These are phyloP conservation scores for Lasiosphaeriaceae sp. DNA, from an alignment of 495 filamentous ascomycete genomes.

Conservation along the genomic window DNA sequence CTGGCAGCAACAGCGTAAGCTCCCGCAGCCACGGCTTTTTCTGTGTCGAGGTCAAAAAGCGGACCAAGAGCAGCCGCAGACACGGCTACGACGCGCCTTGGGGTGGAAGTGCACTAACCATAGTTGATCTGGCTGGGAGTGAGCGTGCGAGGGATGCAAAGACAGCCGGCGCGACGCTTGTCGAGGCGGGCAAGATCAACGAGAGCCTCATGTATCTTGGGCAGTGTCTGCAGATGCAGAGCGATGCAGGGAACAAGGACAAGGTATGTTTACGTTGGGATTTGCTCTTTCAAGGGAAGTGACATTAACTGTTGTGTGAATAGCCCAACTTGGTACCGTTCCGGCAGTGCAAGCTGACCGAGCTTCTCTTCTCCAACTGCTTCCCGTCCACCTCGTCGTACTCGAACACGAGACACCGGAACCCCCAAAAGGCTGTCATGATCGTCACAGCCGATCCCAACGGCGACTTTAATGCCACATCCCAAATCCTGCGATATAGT, in stretches of 20 bases:
- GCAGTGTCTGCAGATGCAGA: slow-evolving; percentile 95
- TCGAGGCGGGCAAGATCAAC: slow-evolving; percentile 96
- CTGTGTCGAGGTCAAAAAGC: slow-evolving; percentile 89
- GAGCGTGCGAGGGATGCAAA: slow-evolving; percentile 91
- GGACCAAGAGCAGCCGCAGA: slow-evolving; percentile 47
- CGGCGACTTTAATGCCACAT: slow-evolving; percentile 94
- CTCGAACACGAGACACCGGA: slow-evolving; percentile 35
- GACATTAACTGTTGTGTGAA: slow-evolving; percentile 3
- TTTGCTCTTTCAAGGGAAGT: slow-evolving; percentile 9
- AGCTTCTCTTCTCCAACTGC: slow-evolving; percentile 92
- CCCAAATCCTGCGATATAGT: slow-evolving; percentile 92
- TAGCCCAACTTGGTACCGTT: slow-evolving; percentile 80
- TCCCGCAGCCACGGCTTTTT: slow-evolving; percentile 96
- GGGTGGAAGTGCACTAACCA: slow-evolving; percentile 76
- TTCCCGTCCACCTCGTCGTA: slow-evolving; percentile 65
- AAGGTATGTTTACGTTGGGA: slow-evolving; percentile 55
- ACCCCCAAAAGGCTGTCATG: slow-evolving; percentile 87
- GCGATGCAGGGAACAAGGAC: slow-evolving; percentile 64
- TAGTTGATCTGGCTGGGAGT: slow-evolving; percentile 92
- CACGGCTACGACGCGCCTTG: slow-evolving; percentile 52
- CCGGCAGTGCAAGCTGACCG: slow-evolving; percentile 94
- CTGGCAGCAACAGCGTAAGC: slow-evolving; percentile 82
- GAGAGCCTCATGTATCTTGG: slow-evolving; percentile 97
- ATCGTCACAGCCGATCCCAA: slow-evolving; percentile 92
- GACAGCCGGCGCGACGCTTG: slow-evolving; percentile 85